Conservation (phyloP, 768 basidiomycete species). For the Lactifluus volemus region DNA sequence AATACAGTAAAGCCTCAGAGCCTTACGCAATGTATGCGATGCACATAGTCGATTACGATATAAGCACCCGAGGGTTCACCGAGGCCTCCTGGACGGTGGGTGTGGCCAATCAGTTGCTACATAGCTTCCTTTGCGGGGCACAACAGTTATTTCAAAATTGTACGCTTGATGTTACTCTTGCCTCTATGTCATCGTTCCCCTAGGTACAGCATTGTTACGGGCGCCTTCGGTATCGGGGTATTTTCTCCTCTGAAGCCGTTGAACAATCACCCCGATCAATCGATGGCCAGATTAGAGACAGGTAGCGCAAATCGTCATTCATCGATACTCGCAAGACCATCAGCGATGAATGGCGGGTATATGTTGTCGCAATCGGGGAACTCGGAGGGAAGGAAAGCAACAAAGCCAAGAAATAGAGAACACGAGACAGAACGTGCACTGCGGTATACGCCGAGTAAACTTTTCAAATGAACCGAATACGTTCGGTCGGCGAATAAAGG, state of each 20-base stretch:
- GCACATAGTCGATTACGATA: neutral
- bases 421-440: conserved; percentile 43
- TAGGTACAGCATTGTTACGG: neutral
- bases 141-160: neutral
- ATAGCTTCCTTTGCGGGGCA: neutral
- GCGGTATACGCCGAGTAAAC: conserved; percentile 44
- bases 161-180: neutral
- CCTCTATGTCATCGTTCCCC: neutral
- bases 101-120: conserved; percentile 7
- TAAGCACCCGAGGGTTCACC: neutral
- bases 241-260: neutral
- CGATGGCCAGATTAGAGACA: conserved; percentile 19
- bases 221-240: neutral
- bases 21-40: neutral
- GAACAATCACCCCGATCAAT: neutral
- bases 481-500: no score
- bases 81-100: neutral
- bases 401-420: conserved; percentile 58
- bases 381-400: conserved; percentile 52
- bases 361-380: conserved; percentile 37
- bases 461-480: conserved; percentile 24
- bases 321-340: conserved; percentile 41
- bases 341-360: conserved; percentile 55
- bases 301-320: conserved; percentile 35
- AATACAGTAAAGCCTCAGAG: neutral